A percentile compares a stretch with the other conserved stretches of the same genome.
phyloP scores from a whole-genome alignment of 2,329 filamentous ascomycete species.

The Camillea tinctor region DNA sequence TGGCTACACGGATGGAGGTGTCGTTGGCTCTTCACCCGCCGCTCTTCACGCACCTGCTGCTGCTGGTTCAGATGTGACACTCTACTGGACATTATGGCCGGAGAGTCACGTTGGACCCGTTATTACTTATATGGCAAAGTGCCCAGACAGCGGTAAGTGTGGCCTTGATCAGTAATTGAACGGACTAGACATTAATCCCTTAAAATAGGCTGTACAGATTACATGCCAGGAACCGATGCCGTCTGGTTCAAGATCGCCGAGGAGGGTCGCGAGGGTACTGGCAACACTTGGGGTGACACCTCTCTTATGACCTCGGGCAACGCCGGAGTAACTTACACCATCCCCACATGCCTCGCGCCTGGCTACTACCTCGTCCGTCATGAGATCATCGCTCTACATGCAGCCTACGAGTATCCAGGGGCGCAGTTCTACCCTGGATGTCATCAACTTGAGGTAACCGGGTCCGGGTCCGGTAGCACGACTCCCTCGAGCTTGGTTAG shows the following conservation, averaged over 20 bases:
- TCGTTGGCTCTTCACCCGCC: conserved; percentile 49
- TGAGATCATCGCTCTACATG: conserved; percentile 56
- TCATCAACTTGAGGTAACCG: conserved; percentile 55
- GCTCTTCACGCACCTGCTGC: conserved; percentile 51
- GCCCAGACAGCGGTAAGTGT: conserved; percentile 46
- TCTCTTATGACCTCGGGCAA: conserved; percentile 44
- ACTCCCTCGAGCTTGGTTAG: conserved; percentile 42
- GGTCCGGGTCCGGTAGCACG: conserved; percentile 46
- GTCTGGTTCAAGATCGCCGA: conserved; percentile 59
- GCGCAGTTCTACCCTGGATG: conserved; percentile 59
- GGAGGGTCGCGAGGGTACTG: conserved; percentile 48
- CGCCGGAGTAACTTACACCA: conserved; percentile 48
- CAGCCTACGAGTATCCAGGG: conserved; percentile 38
- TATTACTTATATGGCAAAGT: conserved; percentile 60
- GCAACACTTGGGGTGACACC: conserved; percentile 48
- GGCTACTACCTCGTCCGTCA: conserved; percentile 60
- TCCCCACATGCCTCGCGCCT: conserved; percentile 49
- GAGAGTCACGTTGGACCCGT: conserved; percentile 52
- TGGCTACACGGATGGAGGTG: conserved; percentile 48
- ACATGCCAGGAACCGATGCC: conserved; percentile 29
- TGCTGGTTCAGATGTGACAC: conserved; percentile 52
- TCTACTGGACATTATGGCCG: conserved; percentile 55
- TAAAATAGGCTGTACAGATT: conserved; percentile 18
- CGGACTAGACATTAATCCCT: neutral
- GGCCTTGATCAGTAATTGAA: neutral